Evolutionary conservation across 495 filamentous ascomycete species (phyloP).

Genomic region (Bacidia rubella): DNA sequence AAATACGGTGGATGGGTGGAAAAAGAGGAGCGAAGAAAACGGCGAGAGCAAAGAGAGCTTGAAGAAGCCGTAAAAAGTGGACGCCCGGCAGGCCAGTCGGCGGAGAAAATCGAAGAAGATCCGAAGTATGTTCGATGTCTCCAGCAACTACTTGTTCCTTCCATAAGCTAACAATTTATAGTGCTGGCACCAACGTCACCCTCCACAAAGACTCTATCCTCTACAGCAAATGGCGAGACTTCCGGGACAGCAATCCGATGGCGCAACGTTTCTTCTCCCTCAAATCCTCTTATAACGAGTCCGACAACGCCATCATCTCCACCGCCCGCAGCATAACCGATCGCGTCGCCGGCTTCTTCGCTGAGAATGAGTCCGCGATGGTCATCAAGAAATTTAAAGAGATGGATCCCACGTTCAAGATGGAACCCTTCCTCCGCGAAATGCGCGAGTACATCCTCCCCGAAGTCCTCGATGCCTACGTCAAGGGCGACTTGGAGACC

Average conservation of each 20-base stretch:
- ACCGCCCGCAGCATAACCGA: constrained; percentile 91
- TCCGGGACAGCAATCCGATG: constrained; percentile 73
- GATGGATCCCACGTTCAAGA: constrained; percentile 89
- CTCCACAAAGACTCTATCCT: constrained; percentile 92
- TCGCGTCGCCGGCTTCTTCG: constrained; percentile 86
- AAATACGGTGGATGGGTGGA: constrained; percentile 93
- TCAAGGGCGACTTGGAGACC: constrained; percentile 85
- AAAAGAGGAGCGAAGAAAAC: constrained; percentile 76
- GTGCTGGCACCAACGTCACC: constrained; percentile 86
- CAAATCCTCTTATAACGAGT: constrained; percentile 80
- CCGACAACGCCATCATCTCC: constrained; percentile 86
- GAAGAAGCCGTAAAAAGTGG: constrained; percentile 40
- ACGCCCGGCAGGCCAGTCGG: constrained; percentile 24
- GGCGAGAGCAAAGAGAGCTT: constrained; percentile 59
- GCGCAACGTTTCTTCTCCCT: constrained; percentile 81
- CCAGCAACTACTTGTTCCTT: neutral
- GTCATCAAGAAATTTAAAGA: constrained; percentile 97
- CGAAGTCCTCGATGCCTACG: constrained; percentile 94
- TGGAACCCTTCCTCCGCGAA: constrained; percentile 85
- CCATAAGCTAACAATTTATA: constrained; percentile 32
- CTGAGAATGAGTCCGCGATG: constrained; percentile 91
- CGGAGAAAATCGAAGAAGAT: constrained; percentile 58
- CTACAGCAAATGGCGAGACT: constrained; percentile 91
- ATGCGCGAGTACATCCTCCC: constrained; percentile 96
- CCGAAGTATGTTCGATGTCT: constrained; percentile 60